A percentile compares a stretch with the other conserved stretches of the same genome.
Conservation (phyloP, 805 yeast genomes). For the Candida pseudoglaebosa region DNA sequence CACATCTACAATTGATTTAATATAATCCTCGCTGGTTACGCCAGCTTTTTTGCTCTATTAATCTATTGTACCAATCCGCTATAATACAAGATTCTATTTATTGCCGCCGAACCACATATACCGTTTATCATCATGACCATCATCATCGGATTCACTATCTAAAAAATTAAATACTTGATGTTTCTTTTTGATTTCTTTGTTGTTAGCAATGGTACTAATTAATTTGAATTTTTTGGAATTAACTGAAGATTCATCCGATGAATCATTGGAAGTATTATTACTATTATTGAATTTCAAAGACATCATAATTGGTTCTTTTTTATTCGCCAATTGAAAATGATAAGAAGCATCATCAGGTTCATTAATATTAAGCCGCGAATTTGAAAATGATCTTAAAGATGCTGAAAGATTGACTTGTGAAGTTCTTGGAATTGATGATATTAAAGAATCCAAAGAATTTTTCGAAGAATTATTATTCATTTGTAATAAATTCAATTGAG, state of each 20-base stretch:
- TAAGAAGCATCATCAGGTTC: not conserved
- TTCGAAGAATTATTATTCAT: not conserved
- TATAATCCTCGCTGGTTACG: not conserved
- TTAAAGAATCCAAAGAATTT: constrained; percentile 3
- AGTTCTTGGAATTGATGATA: constrained; percentile 20
- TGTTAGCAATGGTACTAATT: constrained; percentile 5
- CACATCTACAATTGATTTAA: too few relatives aligned
- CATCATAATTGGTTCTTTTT: not conserved
- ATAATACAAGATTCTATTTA: constrained; percentile 11
- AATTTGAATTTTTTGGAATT: constrained; percentile 4
- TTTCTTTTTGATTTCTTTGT: constrained; percentile 6
- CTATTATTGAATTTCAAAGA: not conserved
- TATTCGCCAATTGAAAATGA: not conserved
- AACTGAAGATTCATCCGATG: constrained; percentile 2
- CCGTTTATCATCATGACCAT: constrained; percentile 11
- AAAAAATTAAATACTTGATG: constrained; percentile 1
- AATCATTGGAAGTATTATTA: not conserved
- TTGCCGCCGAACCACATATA: constrained; percentile 40
- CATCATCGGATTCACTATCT: constrained; percentile 7
- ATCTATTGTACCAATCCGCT: not conserved
- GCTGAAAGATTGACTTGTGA: constrained; percentile 25
- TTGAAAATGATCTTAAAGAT: constrained; percentile 11
- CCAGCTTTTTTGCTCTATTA: not conserved
- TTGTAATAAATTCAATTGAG: constrained; percentile 28
- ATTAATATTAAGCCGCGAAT: not conserved